These are phyloP conservation scores for Cordyceps pruinosa DNA, from an alignment of 2,329 filamentous ascomycete species.

Conservation along the genomic window DNA sequence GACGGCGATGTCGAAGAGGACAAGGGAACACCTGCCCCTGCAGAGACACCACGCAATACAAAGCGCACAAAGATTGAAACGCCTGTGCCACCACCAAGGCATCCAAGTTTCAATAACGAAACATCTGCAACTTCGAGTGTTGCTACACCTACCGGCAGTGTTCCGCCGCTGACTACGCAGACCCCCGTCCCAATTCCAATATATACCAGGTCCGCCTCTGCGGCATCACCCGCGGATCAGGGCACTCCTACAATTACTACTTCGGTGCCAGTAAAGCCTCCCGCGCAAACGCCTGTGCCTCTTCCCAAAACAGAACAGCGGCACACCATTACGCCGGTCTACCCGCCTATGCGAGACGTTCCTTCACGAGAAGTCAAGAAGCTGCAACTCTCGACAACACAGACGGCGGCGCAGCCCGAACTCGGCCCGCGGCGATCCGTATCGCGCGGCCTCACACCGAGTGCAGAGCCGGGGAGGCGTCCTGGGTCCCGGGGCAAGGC, in stretches of 20 bases:
- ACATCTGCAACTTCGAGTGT: slow-evolving; percentile 19
- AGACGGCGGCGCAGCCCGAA: slow-evolving; percentile 17
- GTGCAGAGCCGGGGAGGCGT: slow-evolving; percentile 32
- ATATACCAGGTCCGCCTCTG: slow-evolving; percentile 21
- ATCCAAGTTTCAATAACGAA: slow-evolving; percentile 24
- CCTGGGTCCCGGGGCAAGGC: slow-evolving; percentile 48
- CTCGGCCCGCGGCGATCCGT: slow-evolving; percentile 23
- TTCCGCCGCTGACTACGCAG: slow-evolving; percentile 25
- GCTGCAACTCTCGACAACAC: not conserved
- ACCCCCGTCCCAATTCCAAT: slow-evolving; percentile 37
- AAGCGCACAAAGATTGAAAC: slow-evolving; percentile 54
- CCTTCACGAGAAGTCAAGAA: slow-evolving; percentile 25
- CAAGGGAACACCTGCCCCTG: slow-evolving; percentile 23
- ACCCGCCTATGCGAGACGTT: slow-evolving; percentile 23
- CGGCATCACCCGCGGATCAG: slow-evolving; percentile 26
- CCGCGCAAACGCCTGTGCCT: slow-evolving; percentile 31
- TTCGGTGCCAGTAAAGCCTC: slow-evolving; percentile 25
- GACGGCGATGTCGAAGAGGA: slow-evolving; percentile 27
- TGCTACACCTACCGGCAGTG: slow-evolving; percentile 7
- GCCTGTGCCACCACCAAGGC: slow-evolving; percentile 42
- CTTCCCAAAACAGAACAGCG: slow-evolving; percentile 27
- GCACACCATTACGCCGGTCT: slow-evolving; percentile 24
- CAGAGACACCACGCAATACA: slow-evolving; percentile 31
- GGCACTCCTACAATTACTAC: slow-evolving; percentile 19
- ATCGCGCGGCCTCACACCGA: slow-evolving; percentile 30